These are phyloP conservation scores for Rubus parviflorus DNA, from an alignment of 306 rosid species.

Conservation along the genomic window DNA sequence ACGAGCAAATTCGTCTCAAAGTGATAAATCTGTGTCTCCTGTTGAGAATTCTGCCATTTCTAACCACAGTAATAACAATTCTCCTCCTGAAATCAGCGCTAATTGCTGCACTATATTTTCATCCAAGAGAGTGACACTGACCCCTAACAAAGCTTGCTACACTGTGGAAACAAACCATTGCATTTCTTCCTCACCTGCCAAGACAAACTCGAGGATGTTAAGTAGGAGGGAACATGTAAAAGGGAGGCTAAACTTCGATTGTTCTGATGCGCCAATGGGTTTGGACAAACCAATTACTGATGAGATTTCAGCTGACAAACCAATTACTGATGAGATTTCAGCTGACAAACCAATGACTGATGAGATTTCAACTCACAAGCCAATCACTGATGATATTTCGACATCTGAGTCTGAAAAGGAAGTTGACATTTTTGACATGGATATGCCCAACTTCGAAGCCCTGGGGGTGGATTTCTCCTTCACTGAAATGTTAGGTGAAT, in stretches of 20 bases:
- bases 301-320: slow-evolving; percentile 30
- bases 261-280: slow-evolving; percentile 37
- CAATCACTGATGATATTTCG: background rate
- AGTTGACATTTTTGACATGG: slow-evolving; percentile 50
- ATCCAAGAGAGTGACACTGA: slow-evolving; percentile 73
- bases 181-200: slow-evolving; percentile 60
- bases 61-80: slow-evolving; percentile 35
- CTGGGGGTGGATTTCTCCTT: slow-evolving; percentile 66
- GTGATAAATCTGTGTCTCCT: slow-evolving; percentile 52
- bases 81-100: slow-evolving; percentile 43
- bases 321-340: slow-evolving; percentile 35
- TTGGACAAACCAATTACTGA: slow-evolving; percentile 33
- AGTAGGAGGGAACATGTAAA: slow-evolving; percentile 66
- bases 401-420: slow-evolving; percentile 55
- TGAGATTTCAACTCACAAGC: background rate
- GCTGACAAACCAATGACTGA: background rate
- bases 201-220: slow-evolving; percentile 37
- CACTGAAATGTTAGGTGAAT: slow-evolving; percentile 59
- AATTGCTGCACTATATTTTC: slow-evolving; percentile 67
- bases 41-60: slow-evolving; percentile 45
- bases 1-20: slow-evolving; percentile 47
- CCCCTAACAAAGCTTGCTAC: slow-evolving; percentile 65
- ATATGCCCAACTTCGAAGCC: slow-evolving; percentile 54
- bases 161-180: slow-evolving; percentile 62
- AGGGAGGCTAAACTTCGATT: slow-evolving; percentile 74